These are phyloP conservation scores for Colletotrichum liriopes DNA, from an alignment of 2,329 filamentous ascomycete genomes.

Conservation along the genomic window DNA sequence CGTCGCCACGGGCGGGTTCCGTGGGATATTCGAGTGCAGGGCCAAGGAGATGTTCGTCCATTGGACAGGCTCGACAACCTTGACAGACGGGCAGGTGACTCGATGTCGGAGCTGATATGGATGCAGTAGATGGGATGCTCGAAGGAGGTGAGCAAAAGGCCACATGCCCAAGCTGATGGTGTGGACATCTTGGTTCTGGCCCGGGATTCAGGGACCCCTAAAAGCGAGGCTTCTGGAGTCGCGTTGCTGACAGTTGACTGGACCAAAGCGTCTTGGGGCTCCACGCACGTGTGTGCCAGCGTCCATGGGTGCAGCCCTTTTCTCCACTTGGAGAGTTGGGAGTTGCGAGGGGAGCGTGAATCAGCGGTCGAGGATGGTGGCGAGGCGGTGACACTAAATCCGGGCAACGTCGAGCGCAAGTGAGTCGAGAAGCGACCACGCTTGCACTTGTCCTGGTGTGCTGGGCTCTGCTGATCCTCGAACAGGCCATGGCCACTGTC, in stretches of 20 bases:
- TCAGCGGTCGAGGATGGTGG: neutral
- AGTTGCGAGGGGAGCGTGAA: neutral
- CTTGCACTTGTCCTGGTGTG: neutral
- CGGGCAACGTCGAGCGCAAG: neutral
- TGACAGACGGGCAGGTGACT: constrained; percentile 29
- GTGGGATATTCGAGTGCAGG: neutral
- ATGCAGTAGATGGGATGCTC: neutral
- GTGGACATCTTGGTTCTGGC: constrained; percentile 5
- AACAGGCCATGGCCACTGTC: neutral
- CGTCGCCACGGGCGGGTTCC: constrained; percentile 40
- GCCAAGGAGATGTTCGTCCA: constrained; percentile 11
- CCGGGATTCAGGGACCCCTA: constrained; percentile 23
- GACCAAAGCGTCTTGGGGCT: neutral
- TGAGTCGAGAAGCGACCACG: neutral
- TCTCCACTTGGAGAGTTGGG: neutral
- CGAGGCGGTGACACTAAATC: constrained; percentile 13
- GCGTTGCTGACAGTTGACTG: neutral
- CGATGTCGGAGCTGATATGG: neutral
- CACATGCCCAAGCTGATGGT: constrained; percentile 8
- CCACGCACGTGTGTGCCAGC: neutral
- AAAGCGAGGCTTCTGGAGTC: constrained; percentile 1
- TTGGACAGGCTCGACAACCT: constrained; percentile 7
- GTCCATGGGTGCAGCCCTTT: neutral
- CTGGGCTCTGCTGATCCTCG: neutral
- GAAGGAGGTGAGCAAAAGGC: constrained; percentile 5